A percentile compares a stretch with the other conserved stretches of the same genome.
Conservation (phyloP, 2,329 filamentous ascomycete genomes). For the Talaromyces pinophilus region DNA sequence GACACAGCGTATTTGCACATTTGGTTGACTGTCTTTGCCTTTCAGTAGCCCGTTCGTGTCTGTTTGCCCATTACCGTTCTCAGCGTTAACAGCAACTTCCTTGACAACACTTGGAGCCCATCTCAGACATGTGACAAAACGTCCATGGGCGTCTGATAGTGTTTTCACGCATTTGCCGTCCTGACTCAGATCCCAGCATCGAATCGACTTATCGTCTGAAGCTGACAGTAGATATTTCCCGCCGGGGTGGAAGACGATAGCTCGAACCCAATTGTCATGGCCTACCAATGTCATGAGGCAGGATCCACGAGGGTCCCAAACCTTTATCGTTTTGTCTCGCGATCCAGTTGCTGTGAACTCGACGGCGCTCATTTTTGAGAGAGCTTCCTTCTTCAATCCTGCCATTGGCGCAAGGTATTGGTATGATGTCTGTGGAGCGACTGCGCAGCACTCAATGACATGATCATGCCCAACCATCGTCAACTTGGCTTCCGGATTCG, state of each 20-base stretch:
- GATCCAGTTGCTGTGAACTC: constrained; percentile 90
- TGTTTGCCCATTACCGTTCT: constrained; percentile 23
- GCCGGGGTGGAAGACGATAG: constrained; percentile 83
- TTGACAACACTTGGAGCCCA: constrained; percentile 81
- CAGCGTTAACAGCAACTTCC: constrained; percentile 42
- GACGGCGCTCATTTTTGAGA: constrained; percentile 66
- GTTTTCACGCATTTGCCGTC: constrained; percentile 88
- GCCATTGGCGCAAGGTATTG: constrained; percentile 74
- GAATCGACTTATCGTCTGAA: constrained; percentile 85
- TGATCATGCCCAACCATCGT: constrained; percentile 86
- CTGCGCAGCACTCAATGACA: constrained; percentile 78
- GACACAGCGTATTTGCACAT: constrained; percentile 67
- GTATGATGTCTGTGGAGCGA: constrained; percentile 80
- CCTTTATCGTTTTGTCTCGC: constrained; percentile 83
- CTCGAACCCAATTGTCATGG: constrained; percentile 93
- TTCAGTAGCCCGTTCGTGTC: constrained; percentile 56
- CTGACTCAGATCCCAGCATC: constrained; percentile 91
- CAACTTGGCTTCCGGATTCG: constrained; percentile 66
- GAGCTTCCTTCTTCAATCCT: constrained; percentile 78
- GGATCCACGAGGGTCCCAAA: constrained; percentile 85
- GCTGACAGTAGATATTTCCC: constrained; percentile 87
- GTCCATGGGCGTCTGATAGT: constrained; percentile 72
- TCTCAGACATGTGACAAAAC: constrained; percentile 81
- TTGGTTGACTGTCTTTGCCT: constrained; percentile 38
- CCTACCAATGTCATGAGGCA: constrained; percentile 81